Percentiles rank a stretch among this genome's conserved stretches.
phyloP scores from a whole-genome alignment of 441 rosid genomes.

The Bocquillonia castaneifolia region DNA sequence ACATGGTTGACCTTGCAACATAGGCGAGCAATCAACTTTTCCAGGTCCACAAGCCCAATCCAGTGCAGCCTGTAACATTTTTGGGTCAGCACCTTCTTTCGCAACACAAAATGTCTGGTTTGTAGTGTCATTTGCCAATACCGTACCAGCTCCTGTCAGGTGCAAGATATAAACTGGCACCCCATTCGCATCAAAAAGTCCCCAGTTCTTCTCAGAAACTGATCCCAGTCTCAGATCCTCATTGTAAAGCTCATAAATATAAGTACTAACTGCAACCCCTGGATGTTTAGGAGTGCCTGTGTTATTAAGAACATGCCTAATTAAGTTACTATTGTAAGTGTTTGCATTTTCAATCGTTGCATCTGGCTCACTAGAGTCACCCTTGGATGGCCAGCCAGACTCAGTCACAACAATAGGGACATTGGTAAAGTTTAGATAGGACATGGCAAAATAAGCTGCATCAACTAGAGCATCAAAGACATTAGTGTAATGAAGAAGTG shows the following conservation, averaged over 20 bases:
- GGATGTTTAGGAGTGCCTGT: slow-evolving; percentile 95
- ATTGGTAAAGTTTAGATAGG: slow-evolving; percentile 68
- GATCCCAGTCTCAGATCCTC: slow-evolving; percentile 71
- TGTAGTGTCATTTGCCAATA: slow-evolving; percentile 82
- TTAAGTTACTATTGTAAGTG: slow-evolving; percentile 85
- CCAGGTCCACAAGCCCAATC: slow-evolving; percentile 99
- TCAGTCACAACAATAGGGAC: slow-evolving; percentile 68
- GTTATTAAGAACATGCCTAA: slow-evolving; percentile 73
- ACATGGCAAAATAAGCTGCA: slow-evolving; percentile 85
- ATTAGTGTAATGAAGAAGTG: slow-evolving; percentile 85
- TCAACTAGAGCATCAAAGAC: slow-evolving; percentile 89
- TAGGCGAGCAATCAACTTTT: slow-evolving; percentile 63
- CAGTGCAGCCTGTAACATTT: slow-evolving; percentile 89
- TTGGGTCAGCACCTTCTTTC: slow-evolving; percentile 59
- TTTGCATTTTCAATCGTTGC: slow-evolving; percentile 78
- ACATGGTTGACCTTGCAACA: slow-evolving; percentile 75
- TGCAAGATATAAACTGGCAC: slow-evolving; percentile 62
- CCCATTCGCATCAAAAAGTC: slow-evolving; percentile 67
- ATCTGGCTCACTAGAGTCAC: slow-evolving; percentile 59
- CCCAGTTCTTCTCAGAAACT: slow-evolving; percentile 84
- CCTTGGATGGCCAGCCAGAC: slow-evolving; percentile 96
- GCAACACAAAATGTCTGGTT: slow-evolving; percentile 88
- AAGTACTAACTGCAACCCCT: slow-evolving; percentile 55
- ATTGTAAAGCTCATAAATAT: slow-evolving; percentile 87
- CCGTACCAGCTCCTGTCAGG: slow-evolving; percentile 71